Evolutionary conservation across 306 rosid genomes (phyloP).

Genomic region (Malus sieversii): DNA sequence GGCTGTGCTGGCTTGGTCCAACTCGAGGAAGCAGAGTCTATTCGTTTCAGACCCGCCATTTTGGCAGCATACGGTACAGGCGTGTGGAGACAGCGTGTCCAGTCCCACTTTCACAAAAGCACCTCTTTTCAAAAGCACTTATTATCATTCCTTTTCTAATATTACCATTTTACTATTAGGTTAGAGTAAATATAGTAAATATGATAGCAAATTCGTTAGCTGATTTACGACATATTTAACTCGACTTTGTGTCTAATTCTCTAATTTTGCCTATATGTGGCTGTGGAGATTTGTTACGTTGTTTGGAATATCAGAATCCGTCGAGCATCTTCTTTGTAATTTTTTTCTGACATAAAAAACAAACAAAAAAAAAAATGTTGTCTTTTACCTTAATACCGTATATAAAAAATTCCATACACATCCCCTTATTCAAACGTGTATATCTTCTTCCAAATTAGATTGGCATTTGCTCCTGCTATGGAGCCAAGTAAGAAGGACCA

Average conservation of each 20-base stretch:
- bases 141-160: background rate
- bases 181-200: background rate
- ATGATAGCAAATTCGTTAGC: no score
- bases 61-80: background rate
- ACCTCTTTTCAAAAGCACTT: background rate
- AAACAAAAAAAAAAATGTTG: background rate
- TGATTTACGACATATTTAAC: no score
- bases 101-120: background rate
- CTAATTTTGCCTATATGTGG: no score
- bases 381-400: background rate
- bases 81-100: conserved; percentile 12
- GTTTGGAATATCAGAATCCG: no score
- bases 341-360: no score
- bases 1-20: background rate
- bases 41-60: no score
- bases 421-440: background rate
- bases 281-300: no score
- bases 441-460: background rate
- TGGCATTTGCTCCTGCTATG: background rate
- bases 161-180: background rate
- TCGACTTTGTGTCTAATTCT: no score
- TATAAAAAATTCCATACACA: background rate
- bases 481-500: background rate
- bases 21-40: background rate
- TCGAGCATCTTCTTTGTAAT: no score